Evolutionary conservation across 2,329 filamentous ascomycete genomes (phyloP), one percentile per base, ranked within the genome.

Genomic region (Hymenoscyphus occultus): DNA sequence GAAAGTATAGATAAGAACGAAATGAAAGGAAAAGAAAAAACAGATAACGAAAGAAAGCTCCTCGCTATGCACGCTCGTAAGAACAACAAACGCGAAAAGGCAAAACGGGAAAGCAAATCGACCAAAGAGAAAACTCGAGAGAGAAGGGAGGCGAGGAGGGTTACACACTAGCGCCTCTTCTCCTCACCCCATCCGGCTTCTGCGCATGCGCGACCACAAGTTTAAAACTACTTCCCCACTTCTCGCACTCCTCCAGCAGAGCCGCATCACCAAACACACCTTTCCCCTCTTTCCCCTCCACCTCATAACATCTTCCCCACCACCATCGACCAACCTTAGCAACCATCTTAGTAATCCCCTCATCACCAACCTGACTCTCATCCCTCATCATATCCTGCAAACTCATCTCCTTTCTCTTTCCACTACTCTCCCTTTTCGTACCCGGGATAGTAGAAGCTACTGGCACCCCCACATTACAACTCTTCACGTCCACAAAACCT

Each of bases 271-370:
- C 84, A 90, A 93, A 98, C 70, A 98, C 91, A 75, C 90, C 89
- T 66, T 78, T 19, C 2, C 35, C n/a, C 13, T 28, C 56, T 31
- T 7, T 57, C n/a, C 14, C 31, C 6, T 1, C 82, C 64, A 84
- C 86, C 78, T 97, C 94, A 76, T 97, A 98, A 80, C 94, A 97
- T 61, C 90, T 87, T 10, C 87, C 91, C 78, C 97, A 98, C 95
- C 95, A 99, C 92, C 94, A 98, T 56, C 95, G 85, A 1, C 93
- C 94, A 12, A 98, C 94, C 68, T 88, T 90, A 16, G 93, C 90
- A 28, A 98, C 93, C 83, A 96, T 96, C 74, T 92, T 93, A 14
- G 92, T 92, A 74, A 98, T 97, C 70, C 87, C 89, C 74, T 93
- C 91, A 70, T 97, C 92, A 28, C 90, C 89, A 14, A 84, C 81